Conservation (phyloP, 2,329 filamentous ascomycete species). For the Alternaria brassicicola region DNA sequence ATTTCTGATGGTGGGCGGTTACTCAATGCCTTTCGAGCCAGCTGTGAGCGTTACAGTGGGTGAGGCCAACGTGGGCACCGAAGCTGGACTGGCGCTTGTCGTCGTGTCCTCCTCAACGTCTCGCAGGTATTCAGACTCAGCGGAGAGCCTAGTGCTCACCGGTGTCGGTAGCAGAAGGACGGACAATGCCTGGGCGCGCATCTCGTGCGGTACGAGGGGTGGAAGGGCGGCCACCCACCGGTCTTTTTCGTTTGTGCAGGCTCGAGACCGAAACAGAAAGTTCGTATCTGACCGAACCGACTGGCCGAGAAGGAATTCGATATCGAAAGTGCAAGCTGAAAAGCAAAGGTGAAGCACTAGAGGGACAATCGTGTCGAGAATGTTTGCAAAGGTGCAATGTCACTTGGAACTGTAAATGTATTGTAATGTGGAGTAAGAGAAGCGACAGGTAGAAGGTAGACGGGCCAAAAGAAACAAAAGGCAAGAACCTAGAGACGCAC, state of each 20-base stretch:
- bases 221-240: neutral
- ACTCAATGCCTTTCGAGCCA: neutral
- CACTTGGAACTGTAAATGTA: neutral
- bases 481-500: neutral
- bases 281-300: neutral
- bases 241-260: neutral
- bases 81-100: conserved; percentile 11
- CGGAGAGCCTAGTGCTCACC: neutral
- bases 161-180: neutral
- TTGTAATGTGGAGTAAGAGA: neutral
- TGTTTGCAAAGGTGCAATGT: neutral
- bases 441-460: neutral
- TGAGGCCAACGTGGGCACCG: neutral
- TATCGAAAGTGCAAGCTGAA: neutral
- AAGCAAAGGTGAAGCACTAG: neutral
- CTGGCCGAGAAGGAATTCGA: neutral
- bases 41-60: neutral
- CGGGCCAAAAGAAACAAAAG: neutral
- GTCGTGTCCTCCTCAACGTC: neutral
- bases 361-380: neutral
- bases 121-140: neutral
- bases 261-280: neutral
- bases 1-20: neutral
- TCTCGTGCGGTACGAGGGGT: neutral
- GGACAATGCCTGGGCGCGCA: neutral